Percentiles rank a stretch among this genome's conserved stretches.
Conservation (phyloP, 1,284 basidiomycete genomes). For the Sporisorium graminicola region DNA sequence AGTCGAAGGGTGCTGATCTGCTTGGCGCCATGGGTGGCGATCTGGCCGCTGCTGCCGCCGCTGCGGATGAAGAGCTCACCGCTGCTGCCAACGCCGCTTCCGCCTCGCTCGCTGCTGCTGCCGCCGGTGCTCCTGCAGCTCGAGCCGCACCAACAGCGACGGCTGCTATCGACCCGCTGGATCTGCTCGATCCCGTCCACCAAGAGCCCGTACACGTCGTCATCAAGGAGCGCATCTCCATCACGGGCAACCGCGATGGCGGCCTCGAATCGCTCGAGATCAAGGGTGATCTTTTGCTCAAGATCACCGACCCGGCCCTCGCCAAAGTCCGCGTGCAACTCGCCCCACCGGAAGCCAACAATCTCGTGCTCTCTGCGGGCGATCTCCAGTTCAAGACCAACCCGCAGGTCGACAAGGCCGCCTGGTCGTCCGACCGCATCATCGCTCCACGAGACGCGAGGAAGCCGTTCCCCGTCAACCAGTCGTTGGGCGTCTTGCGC, state of each 20-base stretch:
- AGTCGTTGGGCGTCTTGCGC: conserved; percentile 81
- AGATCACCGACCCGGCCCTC: conserved; percentile 81
- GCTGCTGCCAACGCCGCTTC: conserved; percentile 72
- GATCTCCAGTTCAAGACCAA: conserved; percentile 93
- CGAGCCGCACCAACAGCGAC: conserved; percentile 68
- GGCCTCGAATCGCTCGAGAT: conserved; percentile 89
- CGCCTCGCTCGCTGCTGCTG: conserved; percentile 53
- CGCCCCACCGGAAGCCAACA: conserved; percentile 72
- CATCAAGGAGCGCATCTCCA: conserved; percentile 85
- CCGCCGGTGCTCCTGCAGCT: conserved; percentile 20
- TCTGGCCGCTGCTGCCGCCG: conserved; percentile 51
- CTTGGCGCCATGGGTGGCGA: conserved; percentile 82
- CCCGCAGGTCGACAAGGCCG: conserved; percentile 91
- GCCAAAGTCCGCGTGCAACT: conserved; percentile 83
- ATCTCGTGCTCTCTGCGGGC: conserved; percentile 76
- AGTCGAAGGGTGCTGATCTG: conserved; percentile 86
- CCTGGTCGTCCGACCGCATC: conserved; percentile 76
- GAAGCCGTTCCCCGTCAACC: conserved; percentile 87
- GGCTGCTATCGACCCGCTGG: conserved; percentile 67
- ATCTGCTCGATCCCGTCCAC: conserved; percentile 79
- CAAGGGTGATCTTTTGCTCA: conserved; percentile 92
- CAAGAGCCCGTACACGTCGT: conserved; percentile 86
- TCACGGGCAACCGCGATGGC: conserved; percentile 87
- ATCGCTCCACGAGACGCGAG: conserved; percentile 87
- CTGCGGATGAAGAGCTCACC: conserved; percentile 70